Conservation (phyloP, 1,139 yeast species). For the Saccharomyces hybrid region DNA sequence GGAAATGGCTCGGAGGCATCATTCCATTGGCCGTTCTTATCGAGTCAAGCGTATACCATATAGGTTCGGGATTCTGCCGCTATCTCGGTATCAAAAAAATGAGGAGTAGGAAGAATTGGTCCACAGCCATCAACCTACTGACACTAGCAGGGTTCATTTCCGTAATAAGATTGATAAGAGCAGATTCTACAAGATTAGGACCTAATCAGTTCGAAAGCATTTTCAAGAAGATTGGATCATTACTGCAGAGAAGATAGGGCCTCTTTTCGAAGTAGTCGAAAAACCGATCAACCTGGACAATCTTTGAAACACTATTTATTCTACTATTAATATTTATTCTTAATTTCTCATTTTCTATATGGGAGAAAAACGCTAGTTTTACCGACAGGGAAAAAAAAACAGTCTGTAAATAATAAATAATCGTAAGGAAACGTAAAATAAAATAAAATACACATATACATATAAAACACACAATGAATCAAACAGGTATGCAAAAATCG, state of each 20-base stretch:
- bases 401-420: too few relatives aligned
- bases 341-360: neutral
- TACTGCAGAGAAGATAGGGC: neutral
- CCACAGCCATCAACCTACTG: constrained; percentile 14
- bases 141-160: constrained; percentile 17
- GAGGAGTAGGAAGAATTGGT: constrained; percentile 14
- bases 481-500: too few relatives aligned
- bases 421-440: neutral
- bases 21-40: constrained; percentile 19
- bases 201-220: neutral
- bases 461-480: neutral
- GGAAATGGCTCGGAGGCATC: constrained; percentile 20
- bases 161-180: constrained; percentile 13
- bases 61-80: constrained; percentile 21
- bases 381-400: too few relatives aligned
- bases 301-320: neutral
- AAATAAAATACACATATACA: neutral
- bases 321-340: neutral
- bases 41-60: constrained; percentile 21
- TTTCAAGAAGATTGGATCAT: neutral
- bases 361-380: neutral
- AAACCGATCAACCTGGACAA: neutral
- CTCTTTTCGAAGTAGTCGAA: neutral
- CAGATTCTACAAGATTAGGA: constrained; percentile 3
- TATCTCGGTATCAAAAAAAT: constrained; percentile 13